Conservation (phyloP, 1,284 basidiomycete species). For the Kalmanozyma brasiliensis region DNA sequence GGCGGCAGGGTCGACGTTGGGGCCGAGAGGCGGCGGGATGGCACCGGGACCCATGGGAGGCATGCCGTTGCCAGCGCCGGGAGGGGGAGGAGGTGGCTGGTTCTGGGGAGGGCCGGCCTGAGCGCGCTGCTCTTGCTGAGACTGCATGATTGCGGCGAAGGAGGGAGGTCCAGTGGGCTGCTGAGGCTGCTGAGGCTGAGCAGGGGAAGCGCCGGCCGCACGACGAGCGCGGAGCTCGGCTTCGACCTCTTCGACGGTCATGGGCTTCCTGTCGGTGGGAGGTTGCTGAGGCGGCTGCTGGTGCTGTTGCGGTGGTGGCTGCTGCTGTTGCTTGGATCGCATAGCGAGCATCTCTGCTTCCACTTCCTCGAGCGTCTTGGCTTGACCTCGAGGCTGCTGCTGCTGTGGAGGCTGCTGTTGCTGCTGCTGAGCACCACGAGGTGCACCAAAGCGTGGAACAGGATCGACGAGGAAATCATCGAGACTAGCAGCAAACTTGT, state of each 20-base stretch:
- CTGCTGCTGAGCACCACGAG: constrained; percentile 29
- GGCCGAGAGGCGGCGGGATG: constrained; percentile 11
- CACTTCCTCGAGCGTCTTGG: constrained; percentile 68
- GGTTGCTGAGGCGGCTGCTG: constrained; percentile 39
- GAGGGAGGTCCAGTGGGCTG: constrained; percentile 17
- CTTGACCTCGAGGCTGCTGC: constrained; percentile 34
- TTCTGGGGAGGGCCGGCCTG: constrained; percentile 13
- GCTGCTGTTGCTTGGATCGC: constrained; percentile 25
- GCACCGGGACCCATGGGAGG: constrained; percentile 31
- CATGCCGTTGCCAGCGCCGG: constrained; percentile 11
- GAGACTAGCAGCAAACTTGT: constrained; percentile 62
- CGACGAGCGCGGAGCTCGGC: constrained; percentile 74
- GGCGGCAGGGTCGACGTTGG: constrained; percentile 37
- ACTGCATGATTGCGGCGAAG: constrained; percentile 30
- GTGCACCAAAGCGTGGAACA: constrained; percentile 42
- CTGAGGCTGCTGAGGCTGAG: constrained; percentile 7
- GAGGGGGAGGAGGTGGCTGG: constrained; percentile 8
- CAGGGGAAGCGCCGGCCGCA: constrained; percentile 7
- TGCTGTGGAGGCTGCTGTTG: constrained; percentile 32
- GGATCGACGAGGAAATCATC: constrained; percentile 66
- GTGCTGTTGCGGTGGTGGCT: constrained; percentile 22
- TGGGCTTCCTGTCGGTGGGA: constrained; percentile 69
- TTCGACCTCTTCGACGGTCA: constrained; percentile 92
- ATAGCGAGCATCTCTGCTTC: constrained; percentile 68
- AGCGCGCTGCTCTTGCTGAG: constrained; percentile 21